Evolutionary conservation across 768 basidiomycete genomes (phyloP).

Genomic region (Mycena kentingensis): DNA sequence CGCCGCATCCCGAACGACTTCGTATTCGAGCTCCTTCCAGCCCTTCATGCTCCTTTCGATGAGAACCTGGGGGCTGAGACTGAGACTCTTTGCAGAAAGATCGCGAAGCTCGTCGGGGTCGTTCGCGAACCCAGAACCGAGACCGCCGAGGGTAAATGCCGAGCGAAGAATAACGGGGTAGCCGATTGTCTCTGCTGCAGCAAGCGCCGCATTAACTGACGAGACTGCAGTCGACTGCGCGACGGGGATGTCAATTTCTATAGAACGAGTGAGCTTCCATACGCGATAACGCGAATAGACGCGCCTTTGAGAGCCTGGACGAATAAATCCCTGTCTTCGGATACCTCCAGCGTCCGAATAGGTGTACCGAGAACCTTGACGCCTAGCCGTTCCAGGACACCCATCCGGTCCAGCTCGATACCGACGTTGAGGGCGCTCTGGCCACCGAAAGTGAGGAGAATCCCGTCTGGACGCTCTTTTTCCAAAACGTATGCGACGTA

Average conservation of each 20-base stretch:
- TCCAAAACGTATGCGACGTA: constrained; percentile 99
- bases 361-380: constrained; percentile 95
- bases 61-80: constrained; percentile 90
- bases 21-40: constrained; percentile 99
- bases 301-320: constrained; percentile 93
- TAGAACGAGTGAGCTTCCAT: constrained; percentile 5
- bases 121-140: constrained; percentile 97
- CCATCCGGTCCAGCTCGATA: constrained; percentile 95
- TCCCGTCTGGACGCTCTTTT: constrained; percentile 97
- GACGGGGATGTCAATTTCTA: constrained; percentile 96
- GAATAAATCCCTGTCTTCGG: constrained; percentile 96
- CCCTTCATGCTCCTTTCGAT: constrained; percentile 99
- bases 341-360: constrained; percentile 90
- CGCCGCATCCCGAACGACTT: constrained; percentile 96
- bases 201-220: constrained; percentile 89
- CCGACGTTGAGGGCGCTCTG: constrained; percentile 98
- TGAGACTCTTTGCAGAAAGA: constrained; percentile 87
- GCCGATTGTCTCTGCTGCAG: constrained; percentile 87
- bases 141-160: constrained; percentile 96
- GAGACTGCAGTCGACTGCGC: constrained; percentile 97
- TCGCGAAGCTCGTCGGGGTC: constrained; percentile 94
- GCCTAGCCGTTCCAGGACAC: constrained; percentile 87
- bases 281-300: constrained; percentile 23
- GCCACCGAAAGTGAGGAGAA: constrained; percentile 96
- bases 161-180: constrained; percentile 97